A percentile compares a stretch with the other conserved stretches of the same genome.
Evolutionary conservation across 345 rosid species (phyloP).

Genomic region (Rhodomyrtus tomentosa): DNA sequence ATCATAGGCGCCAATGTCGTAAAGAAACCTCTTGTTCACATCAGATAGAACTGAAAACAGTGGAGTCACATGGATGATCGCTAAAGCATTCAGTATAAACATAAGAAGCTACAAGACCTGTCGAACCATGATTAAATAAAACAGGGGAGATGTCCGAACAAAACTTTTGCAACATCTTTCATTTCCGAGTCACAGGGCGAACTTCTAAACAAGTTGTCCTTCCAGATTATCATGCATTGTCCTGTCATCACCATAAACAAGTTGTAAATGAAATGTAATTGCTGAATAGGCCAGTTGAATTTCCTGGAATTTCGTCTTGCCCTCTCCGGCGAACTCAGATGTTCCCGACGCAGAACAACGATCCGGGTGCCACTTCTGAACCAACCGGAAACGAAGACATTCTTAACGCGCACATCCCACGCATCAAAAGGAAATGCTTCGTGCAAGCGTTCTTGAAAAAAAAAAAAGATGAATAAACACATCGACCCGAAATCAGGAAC

Average conservation of each 20-base stretch:
- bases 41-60: conserved; percentile 61
- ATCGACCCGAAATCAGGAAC: neutral
- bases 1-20: conserved; percentile 69
- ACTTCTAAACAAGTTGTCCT: neutral
- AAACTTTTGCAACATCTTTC: neutral
- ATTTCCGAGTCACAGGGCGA: neutral
- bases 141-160: neutral
- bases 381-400: neutral
- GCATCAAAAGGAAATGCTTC: neutral
- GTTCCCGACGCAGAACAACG: conserved; percentile 70
- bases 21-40: conserved; percentile 66
- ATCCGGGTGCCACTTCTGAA: conserved; percentile 97
- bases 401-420: neutral
- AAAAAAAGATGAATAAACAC: neutral
- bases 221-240: neutral
- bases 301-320: conserved; percentile 77
- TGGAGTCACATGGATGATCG: neutral
- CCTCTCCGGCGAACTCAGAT: conserved; percentile 53
- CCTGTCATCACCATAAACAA: neutral
- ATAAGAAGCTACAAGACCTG: neutral
- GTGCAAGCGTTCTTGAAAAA: neutral
- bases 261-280: neutral
- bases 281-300: conserved; percentile 78
- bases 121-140: neutral
- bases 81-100: neutral